Evolutionary conservation across 805 yeast genomes (phyloP).

Genomic region (Vanderwaltozyma yarrowii): DNA sequence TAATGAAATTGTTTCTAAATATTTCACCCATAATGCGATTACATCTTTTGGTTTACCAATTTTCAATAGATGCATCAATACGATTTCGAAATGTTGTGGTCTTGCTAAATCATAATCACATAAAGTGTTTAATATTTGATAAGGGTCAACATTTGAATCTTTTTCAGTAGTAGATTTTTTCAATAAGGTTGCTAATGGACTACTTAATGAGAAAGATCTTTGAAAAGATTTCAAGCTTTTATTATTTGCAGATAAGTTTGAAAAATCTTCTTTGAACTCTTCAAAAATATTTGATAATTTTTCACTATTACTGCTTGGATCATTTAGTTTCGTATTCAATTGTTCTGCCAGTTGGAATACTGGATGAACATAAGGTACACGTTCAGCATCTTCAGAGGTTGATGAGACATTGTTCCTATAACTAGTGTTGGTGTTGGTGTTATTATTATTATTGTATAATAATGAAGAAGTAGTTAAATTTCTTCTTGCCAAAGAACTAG

Average conservation of each 20-base stretch:
- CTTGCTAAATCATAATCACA: conserved; percentile 20
- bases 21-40: conserved; percentile 26
- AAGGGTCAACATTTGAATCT: conserved; percentile 13
- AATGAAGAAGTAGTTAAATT: too few species aligned
- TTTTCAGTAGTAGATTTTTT: conserved; percentile 7
- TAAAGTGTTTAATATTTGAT: conserved; percentile 17
- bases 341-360: too few species aligned
- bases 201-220: conserved; percentile 14
- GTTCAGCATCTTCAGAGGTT: too few species aligned
- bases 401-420: too few species aligned
- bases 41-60: conserved; percentile 19
- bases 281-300: background rate
- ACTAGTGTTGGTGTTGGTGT: too few species aligned
- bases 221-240: background rate
- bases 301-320: too few species aligned
- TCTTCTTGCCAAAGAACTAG: too few species aligned
- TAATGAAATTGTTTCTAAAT: conserved; percentile 12
- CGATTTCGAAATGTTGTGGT: conserved; percentile 21
- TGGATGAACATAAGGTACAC: too few species aligned
- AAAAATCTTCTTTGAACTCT: background rate
- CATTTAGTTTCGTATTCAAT: too few species aligned
- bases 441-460: too few species aligned
- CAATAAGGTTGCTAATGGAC: conserved; percentile 9
- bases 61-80: conserved; percentile 14
- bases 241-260: background rate